Evolutionary conservation across 345 rosid species (phyloP).

Genomic region (Raphanus raphanistrum): DNA sequence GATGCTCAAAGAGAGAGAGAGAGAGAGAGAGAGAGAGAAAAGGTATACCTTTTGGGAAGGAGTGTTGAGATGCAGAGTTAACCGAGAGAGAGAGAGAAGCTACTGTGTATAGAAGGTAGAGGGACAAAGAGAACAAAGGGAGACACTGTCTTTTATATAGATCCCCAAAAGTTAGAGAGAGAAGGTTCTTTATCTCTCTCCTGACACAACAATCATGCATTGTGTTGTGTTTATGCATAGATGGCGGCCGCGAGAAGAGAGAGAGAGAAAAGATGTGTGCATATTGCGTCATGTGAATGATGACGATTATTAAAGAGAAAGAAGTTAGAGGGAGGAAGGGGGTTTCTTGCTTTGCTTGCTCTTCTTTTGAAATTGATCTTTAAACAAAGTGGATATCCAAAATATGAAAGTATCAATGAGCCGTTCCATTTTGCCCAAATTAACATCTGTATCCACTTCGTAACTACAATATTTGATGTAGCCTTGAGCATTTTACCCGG

Average conservation of each 20-base stretch:
- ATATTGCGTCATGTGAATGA: constrained; percentile 65
- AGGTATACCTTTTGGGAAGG: constrained; percentile 46
- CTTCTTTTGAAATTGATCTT: constrained; percentile 15
- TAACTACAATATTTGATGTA: no score
- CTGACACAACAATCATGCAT: constrained; percentile 96
- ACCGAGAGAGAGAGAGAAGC: constrained; percentile 5
- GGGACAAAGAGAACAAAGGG: constrained; percentile 57
- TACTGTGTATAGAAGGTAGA: constrained; percentile 36
- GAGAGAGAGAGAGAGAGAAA: not conserved
- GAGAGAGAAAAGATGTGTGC: constrained; percentile 19
- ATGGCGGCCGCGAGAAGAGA: constrained; percentile 80
- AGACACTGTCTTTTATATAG: constrained; percentile 53
- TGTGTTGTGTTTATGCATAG: constrained; percentile 61
- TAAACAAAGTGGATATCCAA: not conserved
- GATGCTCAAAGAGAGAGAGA: not conserved
- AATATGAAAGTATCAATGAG: not conserved
- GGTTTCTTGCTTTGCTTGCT: constrained; percentile 38
- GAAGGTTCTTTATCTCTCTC: constrained; percentile 41
- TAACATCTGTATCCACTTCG: not conserved
- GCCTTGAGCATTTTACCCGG: no score
- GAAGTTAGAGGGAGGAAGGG: constrained; percentile 15
- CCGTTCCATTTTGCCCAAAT: not conserved
- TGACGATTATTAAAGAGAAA: constrained; percentile 42
- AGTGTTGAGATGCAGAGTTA: constrained; percentile 39
- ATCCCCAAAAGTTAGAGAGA: constrained; percentile 42